Conservation (phyloP, 202 grass and related monocot species). For the Schoenoplectus triqueter region DNA sequence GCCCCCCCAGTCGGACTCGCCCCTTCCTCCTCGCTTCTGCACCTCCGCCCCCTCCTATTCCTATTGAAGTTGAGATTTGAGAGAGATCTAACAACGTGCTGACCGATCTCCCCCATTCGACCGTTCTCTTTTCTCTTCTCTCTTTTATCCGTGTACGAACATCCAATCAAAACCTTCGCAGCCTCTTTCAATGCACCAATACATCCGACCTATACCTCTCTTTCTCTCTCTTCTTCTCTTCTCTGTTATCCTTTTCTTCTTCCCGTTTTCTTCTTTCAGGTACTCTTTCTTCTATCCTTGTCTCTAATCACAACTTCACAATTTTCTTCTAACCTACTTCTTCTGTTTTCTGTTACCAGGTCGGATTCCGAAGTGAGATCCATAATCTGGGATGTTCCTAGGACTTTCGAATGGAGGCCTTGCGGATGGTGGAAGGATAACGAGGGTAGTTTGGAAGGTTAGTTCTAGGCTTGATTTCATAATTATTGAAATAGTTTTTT, state of each 20-base stretch:
- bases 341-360: neutral
- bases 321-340: slow-evolving; percentile 16
- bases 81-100: too few species aligned
- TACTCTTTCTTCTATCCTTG: slow-evolving; percentile 24
- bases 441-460: slow-evolving; percentile 17
- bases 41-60: too few species aligned
- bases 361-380: slow-evolving; percentile 23
- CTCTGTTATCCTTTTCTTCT: slow-evolving; percentile 45
- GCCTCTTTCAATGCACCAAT: slow-evolving; percentile 26
- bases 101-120: too few species aligned
- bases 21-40: too few species aligned
- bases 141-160: neutral
- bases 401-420: slow-evolving; percentile 61
- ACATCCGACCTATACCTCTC: slow-evolving; percentile 30
- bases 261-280: slow-evolving; percentile 45
- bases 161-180: neutral
- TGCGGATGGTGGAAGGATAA: slow-evolving; percentile 65
- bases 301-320: neutral
- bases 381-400: slow-evolving; percentile 66
- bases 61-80: too few species aligned
- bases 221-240: slow-evolving; percentile 54
- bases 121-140: neutral
- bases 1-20: too few species aligned
- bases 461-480: neutral
- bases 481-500: slow-evolving; percentile 3